Conservation (phyloP, 225 moss, liverwort and hornwort species). For the Asterella californica region DNA sequence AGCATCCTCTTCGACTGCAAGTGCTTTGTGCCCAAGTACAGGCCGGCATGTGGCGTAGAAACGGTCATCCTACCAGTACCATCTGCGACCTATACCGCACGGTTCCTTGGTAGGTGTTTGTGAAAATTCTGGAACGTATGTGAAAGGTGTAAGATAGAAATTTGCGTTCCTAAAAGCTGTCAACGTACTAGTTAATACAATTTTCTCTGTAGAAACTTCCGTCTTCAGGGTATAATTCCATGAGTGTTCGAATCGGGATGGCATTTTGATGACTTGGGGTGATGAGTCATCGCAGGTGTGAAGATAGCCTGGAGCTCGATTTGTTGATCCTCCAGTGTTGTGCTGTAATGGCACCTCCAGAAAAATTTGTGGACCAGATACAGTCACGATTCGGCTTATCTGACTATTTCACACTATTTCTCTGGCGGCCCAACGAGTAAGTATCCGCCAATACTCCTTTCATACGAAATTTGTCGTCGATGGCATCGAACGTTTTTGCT, state of each 20-base stretch:
- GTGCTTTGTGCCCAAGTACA: constrained; percentile 92
- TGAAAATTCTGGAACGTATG: not conserved
- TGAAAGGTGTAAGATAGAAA: no score
- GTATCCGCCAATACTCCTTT: not conserved
- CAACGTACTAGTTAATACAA: not conserved
- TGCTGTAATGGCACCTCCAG: constrained; percentile 67
- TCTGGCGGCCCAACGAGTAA: constrained; percentile 72
- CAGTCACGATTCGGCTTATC: constrained; percentile 72
- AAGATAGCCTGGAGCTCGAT: constrained; percentile 93
- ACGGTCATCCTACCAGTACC: constrained; percentile 66
- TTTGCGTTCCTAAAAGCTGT: not conserved
- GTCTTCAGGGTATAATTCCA: not conserved
- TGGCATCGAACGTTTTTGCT: not conserved
- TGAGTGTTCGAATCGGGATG: not conserved
- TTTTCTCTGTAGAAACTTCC: not conserved
- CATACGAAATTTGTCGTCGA: not conserved
- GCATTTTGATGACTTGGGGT: not conserved
- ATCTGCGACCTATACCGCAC: constrained; percentile 79
- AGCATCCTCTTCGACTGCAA: constrained; percentile 94
- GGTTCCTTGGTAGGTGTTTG: constrained; percentile 62
- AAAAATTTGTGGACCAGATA: constrained; percentile 68
- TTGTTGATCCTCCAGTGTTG: constrained; percentile 84
- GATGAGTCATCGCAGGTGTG: constrained; percentile 57
- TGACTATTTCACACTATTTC: constrained; percentile 62
- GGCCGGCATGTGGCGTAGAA: constrained; percentile 95